Conservation (phyloP, 345 rosid species). For the Rhizophora mangle region DNA sequence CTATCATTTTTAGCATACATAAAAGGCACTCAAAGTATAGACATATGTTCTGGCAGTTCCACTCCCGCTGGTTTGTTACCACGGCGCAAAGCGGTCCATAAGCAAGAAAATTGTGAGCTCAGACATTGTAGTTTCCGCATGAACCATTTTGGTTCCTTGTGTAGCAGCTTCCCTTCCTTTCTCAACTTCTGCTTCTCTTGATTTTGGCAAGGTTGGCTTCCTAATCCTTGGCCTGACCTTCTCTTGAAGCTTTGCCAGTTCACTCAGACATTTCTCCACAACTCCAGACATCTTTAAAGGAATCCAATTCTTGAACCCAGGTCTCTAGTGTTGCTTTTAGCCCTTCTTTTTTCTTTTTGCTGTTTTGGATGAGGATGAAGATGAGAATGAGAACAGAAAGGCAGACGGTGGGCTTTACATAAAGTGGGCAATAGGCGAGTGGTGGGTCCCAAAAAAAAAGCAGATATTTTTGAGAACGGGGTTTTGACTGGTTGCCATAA, state of each 20-base stretch:
- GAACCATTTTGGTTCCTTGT: slow-evolving; percentile 23
- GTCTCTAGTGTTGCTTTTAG: no score
- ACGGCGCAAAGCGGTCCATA: slow-evolving; percentile 83
- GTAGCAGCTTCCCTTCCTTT: slow-evolving; percentile 18
- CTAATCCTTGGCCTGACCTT: slow-evolving; percentile 28
- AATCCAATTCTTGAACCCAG: background rate
- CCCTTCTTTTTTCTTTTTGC: background rate
- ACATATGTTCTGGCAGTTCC: background rate
- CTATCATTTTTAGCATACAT: background rate
- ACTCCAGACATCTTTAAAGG: slow-evolving; percentile 39
- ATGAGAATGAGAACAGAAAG: no score
- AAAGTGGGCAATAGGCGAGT: background rate
- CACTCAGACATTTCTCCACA: slow-evolving; percentile 49
- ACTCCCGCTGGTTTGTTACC: slow-evolving; percentile 17
- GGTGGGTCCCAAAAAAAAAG: background rate
- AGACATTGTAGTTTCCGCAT: slow-evolving; percentile 39
- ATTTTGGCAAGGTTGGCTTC: slow-evolving; percentile 31
- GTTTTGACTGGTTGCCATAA: background rate
- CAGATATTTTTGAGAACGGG: background rate
- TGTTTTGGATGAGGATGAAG: background rate
- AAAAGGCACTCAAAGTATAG: background rate
- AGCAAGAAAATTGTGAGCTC: slow-evolving; percentile 67
- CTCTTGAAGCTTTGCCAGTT: slow-evolving; percentile 53
- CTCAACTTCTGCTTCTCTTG: slow-evolving; percentile 13
- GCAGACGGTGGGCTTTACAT: no score